Evolutionary conservation across 306 rosid species (phyloP).

Genomic region (Trichosanthes truncata): DNA sequence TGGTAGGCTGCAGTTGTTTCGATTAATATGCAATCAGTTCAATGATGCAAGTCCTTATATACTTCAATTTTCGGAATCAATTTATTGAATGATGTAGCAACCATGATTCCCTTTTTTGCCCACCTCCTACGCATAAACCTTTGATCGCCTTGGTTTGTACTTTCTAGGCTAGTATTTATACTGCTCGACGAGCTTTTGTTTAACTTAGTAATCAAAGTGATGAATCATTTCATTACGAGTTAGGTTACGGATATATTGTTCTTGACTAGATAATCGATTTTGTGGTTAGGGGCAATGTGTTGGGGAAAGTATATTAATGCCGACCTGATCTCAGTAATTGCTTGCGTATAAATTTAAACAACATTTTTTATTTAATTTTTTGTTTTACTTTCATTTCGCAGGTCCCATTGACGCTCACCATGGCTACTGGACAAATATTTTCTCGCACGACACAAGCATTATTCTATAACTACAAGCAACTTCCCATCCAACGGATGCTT

Average conservation of each 20-base stretch:
- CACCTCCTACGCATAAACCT: background rate
- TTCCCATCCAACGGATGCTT: conserved; percentile 95
- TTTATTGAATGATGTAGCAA: background rate
- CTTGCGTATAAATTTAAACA: background rate
- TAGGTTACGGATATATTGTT: background rate
- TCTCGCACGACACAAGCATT: conserved; percentile 84
- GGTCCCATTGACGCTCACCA: conserved; percentile 27
- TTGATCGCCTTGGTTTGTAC: background rate
- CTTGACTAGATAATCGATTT: background rate
- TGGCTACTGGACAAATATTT: conserved; percentile 96
- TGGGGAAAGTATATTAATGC: background rate
- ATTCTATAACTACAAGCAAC: conserved; percentile 94
- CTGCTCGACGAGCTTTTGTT: background rate
- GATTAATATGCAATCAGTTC: background rate
- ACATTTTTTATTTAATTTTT: background rate
- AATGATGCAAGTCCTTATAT: background rate
- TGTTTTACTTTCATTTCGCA: conserved; percentile 5
- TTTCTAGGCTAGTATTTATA: background rate
- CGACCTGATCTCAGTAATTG: background rate
- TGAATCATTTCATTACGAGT: background rate
- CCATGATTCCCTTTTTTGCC: background rate
- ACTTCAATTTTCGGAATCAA: background rate
- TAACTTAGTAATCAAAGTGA: background rate
- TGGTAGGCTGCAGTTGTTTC: background rate
- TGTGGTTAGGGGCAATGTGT: background rate